Evolutionary conservation across 352 stramenopile genomes (phyloP), one percentile per base, ranked within the genome.

Genomic region (Halophytophthora polymorphica): DNA sequence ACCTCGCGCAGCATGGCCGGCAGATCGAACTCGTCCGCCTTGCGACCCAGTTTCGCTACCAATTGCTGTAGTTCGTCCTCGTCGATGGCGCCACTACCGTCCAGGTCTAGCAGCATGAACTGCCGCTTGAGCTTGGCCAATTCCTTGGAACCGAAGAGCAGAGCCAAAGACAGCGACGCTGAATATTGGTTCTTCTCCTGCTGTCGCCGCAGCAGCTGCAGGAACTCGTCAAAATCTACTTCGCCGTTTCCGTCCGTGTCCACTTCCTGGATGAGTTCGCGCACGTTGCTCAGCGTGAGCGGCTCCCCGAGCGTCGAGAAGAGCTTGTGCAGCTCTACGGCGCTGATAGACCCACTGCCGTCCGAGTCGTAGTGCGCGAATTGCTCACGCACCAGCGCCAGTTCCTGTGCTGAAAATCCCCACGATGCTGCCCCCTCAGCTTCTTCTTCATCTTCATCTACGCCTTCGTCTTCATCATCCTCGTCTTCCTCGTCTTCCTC

Each of bases 181-280:
- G 73, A 71, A 53, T 88, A 88, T 48, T 73, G 64, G 33, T 91
- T 88, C 34, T 74, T 73, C 25, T 69, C 46, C 28, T 83, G 68
- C 34, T 91, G 81, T n/a, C 64, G 68, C 1, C 68, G 58, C 15
- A 91, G 36, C 6, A 91, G 70, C 39, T 68, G 48, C 10, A 88
- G 53, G 44, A 89, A 91, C 51, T 88, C 75, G 8, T 86, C 66
- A 25, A 91, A 84, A 19, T 85, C 73, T 17, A 91, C 72, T 17
- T 88, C 70, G 18, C 71, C 76, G n/a, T 85, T 87, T 13, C 56
- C 43, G 52, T 88, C 82, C 0, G 41, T 57, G 42, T 88, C 77
- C 8, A 87, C 66, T 31, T 76, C 56, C 21, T 69, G 55, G 39
- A 91, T 83, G 52, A 88, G 57, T 3, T 77, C 73, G 35, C 77